Evolutionary conservation across 1,284 basidiomycete genomes (phyloP), one percentile per base, ranked within the genome.

Genomic region (Puccinia polysora): DNA sequence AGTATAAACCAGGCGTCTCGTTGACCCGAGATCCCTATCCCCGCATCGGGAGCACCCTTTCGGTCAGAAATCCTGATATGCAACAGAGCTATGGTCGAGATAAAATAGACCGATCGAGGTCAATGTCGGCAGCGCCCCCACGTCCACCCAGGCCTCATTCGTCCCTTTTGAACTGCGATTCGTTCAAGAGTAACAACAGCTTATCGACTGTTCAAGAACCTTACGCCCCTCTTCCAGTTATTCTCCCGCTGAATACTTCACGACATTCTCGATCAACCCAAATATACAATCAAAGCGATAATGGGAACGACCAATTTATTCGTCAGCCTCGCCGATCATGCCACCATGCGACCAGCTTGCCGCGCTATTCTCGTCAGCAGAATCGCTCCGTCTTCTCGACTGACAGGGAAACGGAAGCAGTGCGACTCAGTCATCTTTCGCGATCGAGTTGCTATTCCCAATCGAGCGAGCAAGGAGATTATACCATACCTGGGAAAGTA

Each of bases 371-470:
- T 28, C 63, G 34, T 20, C 20, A 65, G 38, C 49, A 50, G 47
- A 20, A 43, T 18, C 23, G 23, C 2, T 55, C 63, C 5, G 18
- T 43, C 14, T 40, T n/a, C 32, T 43, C 63, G 6, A 40, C 50
- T 12, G 50, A 52, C 34, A 25, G 47, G 23, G 49, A 65, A 23
- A 10, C 63, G 3, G 34, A 55, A 7, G 30, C 25, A 1, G 45
- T 20, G 6, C 53, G 56, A 10, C 32, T 30, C 10, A 59, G 43
- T 34, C 56, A 69, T 12, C 65, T 69, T 10, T 59, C 65, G 25
- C 23, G 53, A 23, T 69, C 65, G 7, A 58, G 38, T 18, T 59
- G 65, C 15, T 69, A 69, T 30, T 69, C 65, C n/a, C 65, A 69
- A 32, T 49, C 53, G 28, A 69, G 65, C n/a, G 65, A 69, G 23